Conservation (phyloP, 441 rosid genomes). For the Syzygium syzygioides region DNA sequence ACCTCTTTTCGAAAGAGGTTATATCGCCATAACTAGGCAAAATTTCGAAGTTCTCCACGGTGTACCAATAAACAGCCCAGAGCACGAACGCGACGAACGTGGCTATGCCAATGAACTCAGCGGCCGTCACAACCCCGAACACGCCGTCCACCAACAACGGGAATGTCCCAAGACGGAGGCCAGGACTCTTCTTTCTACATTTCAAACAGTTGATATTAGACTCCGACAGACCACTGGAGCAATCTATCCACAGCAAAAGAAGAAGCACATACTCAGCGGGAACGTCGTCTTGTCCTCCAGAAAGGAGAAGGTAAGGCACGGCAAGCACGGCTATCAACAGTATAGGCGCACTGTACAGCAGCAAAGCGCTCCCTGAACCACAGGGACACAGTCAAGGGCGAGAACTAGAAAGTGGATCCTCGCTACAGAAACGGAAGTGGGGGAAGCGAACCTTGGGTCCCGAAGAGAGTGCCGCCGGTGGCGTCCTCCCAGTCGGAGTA, state of each 20-base stretch:
- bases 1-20: constrained; percentile 6
- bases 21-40: neutral
- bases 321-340: neutral
- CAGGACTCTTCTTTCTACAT: neutral
- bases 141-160: constrained; percentile 3
- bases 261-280: neutral
- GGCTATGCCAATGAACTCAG: constrained; percentile 1
- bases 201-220: neutral
- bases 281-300: neutral
- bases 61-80: neutral
- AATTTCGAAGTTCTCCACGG: neutral
- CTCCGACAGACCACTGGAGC: neutral
- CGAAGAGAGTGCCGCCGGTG: constrained; percentile 5
- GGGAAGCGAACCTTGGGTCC: constrained; percentile 1
- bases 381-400: neutral
- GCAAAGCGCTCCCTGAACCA: neutral
- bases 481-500: constrained; percentile 9
- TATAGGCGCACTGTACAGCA: neutral
- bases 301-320: neutral
- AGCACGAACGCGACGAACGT: neutral
- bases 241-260: neutral
- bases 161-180: neutral
- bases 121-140: neutral
- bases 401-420: neutral
- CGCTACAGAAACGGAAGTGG: neutral